These are phyloP conservation scores for Paradendryphiella salina DNA, from an alignment of 2,329 filamentous ascomycete genomes.

Conservation along the genomic window DNA sequence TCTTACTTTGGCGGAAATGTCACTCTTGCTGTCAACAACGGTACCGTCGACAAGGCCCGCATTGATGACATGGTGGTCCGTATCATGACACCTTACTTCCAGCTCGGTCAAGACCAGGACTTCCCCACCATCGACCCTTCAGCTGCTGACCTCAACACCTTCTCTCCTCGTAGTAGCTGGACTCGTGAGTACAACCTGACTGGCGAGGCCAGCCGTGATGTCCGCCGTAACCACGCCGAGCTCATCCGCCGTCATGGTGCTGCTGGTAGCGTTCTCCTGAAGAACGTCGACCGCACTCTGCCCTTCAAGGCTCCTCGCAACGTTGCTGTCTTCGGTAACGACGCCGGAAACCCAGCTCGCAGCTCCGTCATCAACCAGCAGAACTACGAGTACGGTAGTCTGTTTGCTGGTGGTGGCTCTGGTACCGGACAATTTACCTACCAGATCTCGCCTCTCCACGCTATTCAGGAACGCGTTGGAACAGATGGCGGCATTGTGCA, in stretches of 20 bases:
- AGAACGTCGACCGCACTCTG: conserved; percentile 55
- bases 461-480: conserved; percentile 42
- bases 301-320: conserved; percentile 57
- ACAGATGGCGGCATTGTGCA: conserved; percentile 49
- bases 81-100: conserved; percentile 54
- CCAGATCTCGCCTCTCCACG: conserved; percentile 48
- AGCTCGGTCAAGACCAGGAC: conserved; percentile 49
- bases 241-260: conserved; percentile 49
- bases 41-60: conserved; percentile 46
- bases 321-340: conserved; percentile 56
- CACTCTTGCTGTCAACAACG: conserved; percentile 47
- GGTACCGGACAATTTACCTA: conserved; percentile 50
- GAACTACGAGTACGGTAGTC: conserved; percentile 48
- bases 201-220: conserved; percentile 39
- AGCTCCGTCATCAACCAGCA: conserved; percentile 47
- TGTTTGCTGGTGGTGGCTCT: conserved; percentile 49
- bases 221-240: conserved; percentile 48
- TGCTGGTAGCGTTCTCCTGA: conserved; percentile 51
- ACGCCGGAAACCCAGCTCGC: conserved; percentile 53
- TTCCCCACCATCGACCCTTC: conserved; percentile 47
- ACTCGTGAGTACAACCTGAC: conserved; percentile 43
- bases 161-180: conserved; percentile 49
- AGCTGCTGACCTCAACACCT: conserved; percentile 36
- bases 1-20: conserved; percentile 53
- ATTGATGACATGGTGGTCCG: conserved; percentile 54